These are phyloP conservation scores for Trichophaea hybrida DNA, from an alignment of 2,329 filamentous ascomycete genomes.

Conservation along the genomic window DNA sequence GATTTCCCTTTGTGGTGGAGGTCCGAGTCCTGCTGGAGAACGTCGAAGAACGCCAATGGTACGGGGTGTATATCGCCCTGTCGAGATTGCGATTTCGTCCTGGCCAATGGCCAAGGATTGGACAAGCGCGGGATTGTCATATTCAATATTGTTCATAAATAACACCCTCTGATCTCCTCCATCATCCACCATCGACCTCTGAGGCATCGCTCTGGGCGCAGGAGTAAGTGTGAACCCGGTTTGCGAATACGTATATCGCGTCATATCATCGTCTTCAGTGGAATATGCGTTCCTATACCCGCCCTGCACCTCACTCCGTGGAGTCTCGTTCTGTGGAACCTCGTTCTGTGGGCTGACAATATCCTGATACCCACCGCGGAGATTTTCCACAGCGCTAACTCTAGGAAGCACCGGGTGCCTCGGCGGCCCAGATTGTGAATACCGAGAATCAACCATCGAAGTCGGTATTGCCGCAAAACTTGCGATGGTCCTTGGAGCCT, in stretches of 20 bases:
- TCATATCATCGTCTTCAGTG: background rate
- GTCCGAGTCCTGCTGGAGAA: background rate
- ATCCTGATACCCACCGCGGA: too few species aligned
- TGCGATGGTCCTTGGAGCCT: background rate
- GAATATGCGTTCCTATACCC: background rate
- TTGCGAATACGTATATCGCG: background rate
- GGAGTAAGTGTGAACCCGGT: background rate
- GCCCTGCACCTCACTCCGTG: background rate
- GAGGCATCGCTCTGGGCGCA: background rate
- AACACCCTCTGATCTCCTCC: slow-evolving; percentile 34
- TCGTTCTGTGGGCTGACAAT: too few species aligned
- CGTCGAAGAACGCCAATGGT: background rate
- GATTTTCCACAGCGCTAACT: too few species aligned
- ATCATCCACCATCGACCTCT: background rate
- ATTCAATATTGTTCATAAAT: slow-evolving; percentile 44
- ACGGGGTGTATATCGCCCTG: background rate
- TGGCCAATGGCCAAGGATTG: slow-evolving; percentile 37
- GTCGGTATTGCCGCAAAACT: background rate
- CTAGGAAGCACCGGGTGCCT: too few species aligned
- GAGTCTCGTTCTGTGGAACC: too few species aligned
- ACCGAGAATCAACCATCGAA: background rate
- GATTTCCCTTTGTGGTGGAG: background rate
- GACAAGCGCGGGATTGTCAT: slow-evolving; percentile 40
- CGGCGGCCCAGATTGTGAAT: too few species aligned
- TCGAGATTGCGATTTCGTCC: background rate